These are phyloP conservation scores for Aspergillus transmontanensis DNA, from an alignment of 2,329 filamentous ascomycete genomes.

Conservation along the genomic window DNA sequence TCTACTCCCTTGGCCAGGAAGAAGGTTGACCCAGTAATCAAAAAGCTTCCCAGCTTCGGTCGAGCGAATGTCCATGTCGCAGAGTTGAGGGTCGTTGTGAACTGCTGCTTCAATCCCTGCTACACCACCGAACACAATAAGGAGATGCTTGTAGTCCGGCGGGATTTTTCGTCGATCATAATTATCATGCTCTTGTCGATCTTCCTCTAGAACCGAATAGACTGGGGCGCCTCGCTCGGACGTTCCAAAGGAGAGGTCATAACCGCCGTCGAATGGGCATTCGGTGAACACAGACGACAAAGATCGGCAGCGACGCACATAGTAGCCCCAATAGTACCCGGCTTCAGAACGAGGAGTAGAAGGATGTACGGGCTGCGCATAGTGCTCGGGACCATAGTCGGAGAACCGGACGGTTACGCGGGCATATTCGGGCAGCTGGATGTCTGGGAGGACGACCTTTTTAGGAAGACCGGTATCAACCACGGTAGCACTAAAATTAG, in stretches of 20 bases:
- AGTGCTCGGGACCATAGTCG: constrained; percentile 32
- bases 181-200: constrained; percentile 24
- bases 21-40: constrained; percentile 80
- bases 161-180: constrained; percentile 37
- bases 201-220: constrained; percentile 42
- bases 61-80: constrained; percentile 64
- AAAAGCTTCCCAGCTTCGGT: constrained; percentile 71
- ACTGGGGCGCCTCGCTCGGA: constrained; percentile 70
- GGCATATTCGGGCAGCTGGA: constrained; percentile 66
- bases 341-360: constrained; percentile 69
- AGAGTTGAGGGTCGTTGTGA: constrained; percentile 60
- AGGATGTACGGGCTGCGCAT: constrained; percentile 67
- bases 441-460: constrained; percentile 56
- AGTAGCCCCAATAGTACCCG: constrained; percentile 88
- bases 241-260: constrained; percentile 81
- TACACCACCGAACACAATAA: constrained; percentile 80
- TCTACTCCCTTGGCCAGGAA: constrained; percentile 78
- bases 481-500: constrained; percentile 26
- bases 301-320: constrained; percentile 65
- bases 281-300: constrained; percentile 78
- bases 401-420: constrained; percentile 72
- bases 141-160: constrained; percentile 62
- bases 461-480: constrained; percentile 55
- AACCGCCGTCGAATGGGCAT: constrained; percentile 72
- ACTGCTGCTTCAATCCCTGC: constrained; percentile 77